Percentiles rank a stretch among this genome's conserved stretches.
These are phyloP conservation scores for Solanum stenotomum DNA, from an alignment of 257 asterid genomes.

Conservation along the genomic window DNA sequence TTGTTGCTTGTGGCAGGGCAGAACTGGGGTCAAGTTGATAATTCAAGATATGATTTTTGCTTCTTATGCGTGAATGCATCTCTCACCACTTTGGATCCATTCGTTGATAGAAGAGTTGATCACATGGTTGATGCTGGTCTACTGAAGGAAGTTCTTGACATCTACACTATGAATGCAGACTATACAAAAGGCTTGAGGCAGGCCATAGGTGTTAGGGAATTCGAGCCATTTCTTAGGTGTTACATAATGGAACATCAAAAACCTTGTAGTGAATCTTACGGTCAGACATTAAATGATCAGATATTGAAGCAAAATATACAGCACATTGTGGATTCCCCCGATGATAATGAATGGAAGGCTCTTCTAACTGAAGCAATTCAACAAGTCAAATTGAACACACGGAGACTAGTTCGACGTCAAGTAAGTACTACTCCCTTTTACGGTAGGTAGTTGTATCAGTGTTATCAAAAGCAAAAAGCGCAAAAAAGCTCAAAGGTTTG, in stretches of 20 bases:
- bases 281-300: slow-evolving; percentile 6
- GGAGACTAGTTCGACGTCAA: slow-evolving; percentile 87
- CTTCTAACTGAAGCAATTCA: slow-evolving; percentile 55
- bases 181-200: slow-evolving; percentile 81
- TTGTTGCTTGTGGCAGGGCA: slow-evolving; percentile 72
- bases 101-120: slow-evolving; percentile 77
- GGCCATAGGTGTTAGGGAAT: slow-evolving; percentile 93
- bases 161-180: slow-evolving; percentile 55
- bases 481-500: neutral
- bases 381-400: slow-evolving; percentile 63
- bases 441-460: neutral
- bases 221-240: slow-evolving; percentile 45
- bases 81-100: slow-evolving; percentile 58
- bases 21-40: slow-evolving; percentile 90
- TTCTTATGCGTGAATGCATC: slow-evolving; percentile 85
- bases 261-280: slow-evolving; percentile 1
- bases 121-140: slow-evolving; percentile 69
- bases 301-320: slow-evolving; percentile 17
- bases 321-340: slow-evolving; percentile 19
- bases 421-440: slow-evolving; percentile 27
- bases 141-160: slow-evolving; percentile 59
- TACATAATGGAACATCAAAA: slow-evolving; percentile 18
- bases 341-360: slow-evolving; percentile 20
- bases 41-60: slow-evolving; percentile 60
- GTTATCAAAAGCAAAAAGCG: neutral